phyloP scores from a whole-genome alignment of 805 yeast species.

The Teunomyces stri region DNA sequence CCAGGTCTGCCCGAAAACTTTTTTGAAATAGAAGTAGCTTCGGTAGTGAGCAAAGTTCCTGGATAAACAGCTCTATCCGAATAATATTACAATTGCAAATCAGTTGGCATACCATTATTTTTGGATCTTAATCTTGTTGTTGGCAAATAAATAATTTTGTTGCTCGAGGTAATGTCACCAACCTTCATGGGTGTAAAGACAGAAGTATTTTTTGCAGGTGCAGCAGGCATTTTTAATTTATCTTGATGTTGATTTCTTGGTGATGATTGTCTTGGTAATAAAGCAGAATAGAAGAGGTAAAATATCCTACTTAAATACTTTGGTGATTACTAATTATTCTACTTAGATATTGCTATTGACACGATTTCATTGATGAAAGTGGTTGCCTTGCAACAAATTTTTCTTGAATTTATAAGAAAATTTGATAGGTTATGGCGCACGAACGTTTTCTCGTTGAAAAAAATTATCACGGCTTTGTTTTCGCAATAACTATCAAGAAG shows the following conservation, averaged over 20 bases:
- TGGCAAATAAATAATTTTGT: constrained; percentile 50
- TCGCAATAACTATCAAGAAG: no score
- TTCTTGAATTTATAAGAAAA: no score
- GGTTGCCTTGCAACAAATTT: no score
- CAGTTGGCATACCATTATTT: constrained; percentile 42
- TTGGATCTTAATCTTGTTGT: constrained; percentile 46
- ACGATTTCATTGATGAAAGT: no score
- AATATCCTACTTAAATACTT: background rate
- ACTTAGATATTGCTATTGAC: background rate
- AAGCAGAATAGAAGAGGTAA: background rate
- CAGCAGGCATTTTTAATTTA: background rate
- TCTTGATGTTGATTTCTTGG: background rate
- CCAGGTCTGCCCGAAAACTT: constrained; percentile 26
- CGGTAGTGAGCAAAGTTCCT: constrained; percentile 56
- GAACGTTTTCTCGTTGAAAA: no score
- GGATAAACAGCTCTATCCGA: constrained; percentile 51
- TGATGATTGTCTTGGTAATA: no score
- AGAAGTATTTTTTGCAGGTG: constrained; percentile 25
- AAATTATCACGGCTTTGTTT: no score
- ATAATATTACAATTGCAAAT: constrained; percentile 51
- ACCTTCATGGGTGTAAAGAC: constrained; percentile 46
- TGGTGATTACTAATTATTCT: background rate
- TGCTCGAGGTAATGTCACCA: constrained; percentile 33
- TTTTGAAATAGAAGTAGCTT: constrained; percentile 30
- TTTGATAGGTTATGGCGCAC: no score